Evolutionary conservation across 2,329 filamentous ascomycete species (phyloP).

Genomic region (Hypomyces rosellus): DNA sequence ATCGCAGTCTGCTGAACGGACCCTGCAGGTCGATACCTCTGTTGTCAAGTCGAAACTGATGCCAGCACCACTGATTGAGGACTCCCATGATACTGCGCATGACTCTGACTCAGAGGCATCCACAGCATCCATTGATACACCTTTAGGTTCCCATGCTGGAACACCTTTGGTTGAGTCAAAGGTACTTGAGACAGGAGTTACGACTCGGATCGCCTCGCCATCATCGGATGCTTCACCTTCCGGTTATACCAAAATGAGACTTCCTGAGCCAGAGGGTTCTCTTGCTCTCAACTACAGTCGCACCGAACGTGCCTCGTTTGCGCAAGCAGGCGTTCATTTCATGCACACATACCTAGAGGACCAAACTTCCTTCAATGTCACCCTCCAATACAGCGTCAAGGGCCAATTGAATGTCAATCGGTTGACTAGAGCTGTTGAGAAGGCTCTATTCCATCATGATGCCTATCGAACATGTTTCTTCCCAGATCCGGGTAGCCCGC

Average conservation of each 20-base stretch:
- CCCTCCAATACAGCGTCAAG: background rate
- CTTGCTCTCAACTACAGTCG: background rate
- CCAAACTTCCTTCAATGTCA: background rate
- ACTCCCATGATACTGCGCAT: too few species aligned
- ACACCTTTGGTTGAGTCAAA: too few species aligned
- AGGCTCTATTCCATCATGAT: background rate
- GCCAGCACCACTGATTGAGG: too few species aligned
- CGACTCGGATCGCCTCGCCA: too few species aligned
- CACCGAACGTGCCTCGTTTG: background rate
- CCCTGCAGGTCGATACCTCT: background rate
- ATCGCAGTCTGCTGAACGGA: background rate
- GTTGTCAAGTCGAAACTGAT: background rate
- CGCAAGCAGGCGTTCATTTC: background rate
- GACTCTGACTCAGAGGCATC: too few species aligned
- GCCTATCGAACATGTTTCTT: conserved; percentile 1
- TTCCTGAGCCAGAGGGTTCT: background rate
- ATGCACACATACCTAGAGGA: background rate
- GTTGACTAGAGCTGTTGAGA: background rate
- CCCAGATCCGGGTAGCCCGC: background rate
- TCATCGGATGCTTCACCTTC: too few species aligned
- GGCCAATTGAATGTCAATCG: background rate
- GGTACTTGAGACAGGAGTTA: too few species aligned
- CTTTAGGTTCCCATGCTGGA: too few species aligned
- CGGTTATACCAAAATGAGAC: too few species aligned
- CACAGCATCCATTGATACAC: too few species aligned